These are phyloP conservation scores for Aspergillus diversus DNA, from an alignment of 495 filamentous ascomycete genomes.

Conservation along the genomic window DNA sequence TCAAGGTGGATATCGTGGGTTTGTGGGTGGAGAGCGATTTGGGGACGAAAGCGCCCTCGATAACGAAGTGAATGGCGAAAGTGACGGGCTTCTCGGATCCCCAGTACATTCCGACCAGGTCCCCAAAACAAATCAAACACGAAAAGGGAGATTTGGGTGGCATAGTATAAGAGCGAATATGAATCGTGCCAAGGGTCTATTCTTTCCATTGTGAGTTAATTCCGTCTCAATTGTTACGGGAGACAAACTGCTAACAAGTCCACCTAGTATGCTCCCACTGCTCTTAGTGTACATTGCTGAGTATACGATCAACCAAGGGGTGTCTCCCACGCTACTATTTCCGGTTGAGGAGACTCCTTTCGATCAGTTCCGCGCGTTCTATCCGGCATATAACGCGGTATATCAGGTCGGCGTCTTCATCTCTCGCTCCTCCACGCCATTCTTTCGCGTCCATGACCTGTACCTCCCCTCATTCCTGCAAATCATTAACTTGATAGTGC, in stretches of 20 bases:
- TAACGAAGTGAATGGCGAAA: slow-evolving; percentile 43
- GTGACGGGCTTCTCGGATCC: slow-evolving; percentile 44
- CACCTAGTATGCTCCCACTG: slow-evolving; percentile 80
- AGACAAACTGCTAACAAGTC: slow-evolving; percentile 28
- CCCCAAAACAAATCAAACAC: slow-evolving; percentile 28
- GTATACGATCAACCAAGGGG: slow-evolving; percentile 95
- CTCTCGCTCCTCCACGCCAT: slow-evolving; percentile 86
- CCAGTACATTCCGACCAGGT: slow-evolving; percentile 27
- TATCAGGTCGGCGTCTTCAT: slow-evolving; percentile 96
- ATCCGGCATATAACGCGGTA: slow-evolving; percentile 87
- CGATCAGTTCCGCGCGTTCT: slow-evolving; percentile 79
- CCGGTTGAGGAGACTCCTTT: slow-evolving; percentile 77
- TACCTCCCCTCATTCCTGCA: slow-evolving; percentile 88
- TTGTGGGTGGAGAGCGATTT: slow-evolving; percentile 46
- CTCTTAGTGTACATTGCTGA: slow-evolving; percentile 92
- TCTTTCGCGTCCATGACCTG: slow-evolving; percentile 76
- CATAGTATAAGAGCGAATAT: slow-evolving; percentile 53
- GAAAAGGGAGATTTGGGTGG: slow-evolving; percentile 23
- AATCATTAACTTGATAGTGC: slow-evolving; percentile 70
- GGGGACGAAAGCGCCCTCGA: slow-evolving; percentile 33
- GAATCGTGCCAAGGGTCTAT: slow-evolving; percentile 54
- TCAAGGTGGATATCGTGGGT: slow-evolving; percentile 36
- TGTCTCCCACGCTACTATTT: slow-evolving; percentile 87
- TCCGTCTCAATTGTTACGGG: no score
- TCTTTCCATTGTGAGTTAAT: slow-evolving; percentile 66